Evolutionary conservation across 1,284 basidiomycete genomes (phyloP).

Genomic region (Prillingera fragicola): DNA sequence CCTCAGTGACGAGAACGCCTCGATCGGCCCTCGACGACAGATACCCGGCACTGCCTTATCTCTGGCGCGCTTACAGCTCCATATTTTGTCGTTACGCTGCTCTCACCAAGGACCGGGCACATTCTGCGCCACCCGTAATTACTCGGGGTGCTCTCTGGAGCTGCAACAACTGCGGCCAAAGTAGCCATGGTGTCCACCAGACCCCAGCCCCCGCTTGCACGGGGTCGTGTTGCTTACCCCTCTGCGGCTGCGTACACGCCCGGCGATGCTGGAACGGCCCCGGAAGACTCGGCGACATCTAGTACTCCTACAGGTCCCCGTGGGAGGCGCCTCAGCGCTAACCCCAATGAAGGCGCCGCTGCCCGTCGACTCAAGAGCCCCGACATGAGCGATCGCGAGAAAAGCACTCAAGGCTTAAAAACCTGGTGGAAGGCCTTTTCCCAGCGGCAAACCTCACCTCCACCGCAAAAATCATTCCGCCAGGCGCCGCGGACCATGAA

Average conservation of each 20-base stretch:
- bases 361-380: not conserved
- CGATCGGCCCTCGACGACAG: no score
- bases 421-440: constrained; percentile 74
- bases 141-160: no score
- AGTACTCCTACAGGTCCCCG: not conserved
- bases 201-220: constrained; percentile 34
- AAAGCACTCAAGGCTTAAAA: constrained; percentile 54
- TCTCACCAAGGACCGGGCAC: no score
- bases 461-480: constrained; percentile 4
- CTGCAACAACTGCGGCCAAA: no score
- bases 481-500: constrained; percentile 4
- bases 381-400: constrained; percentile 26
- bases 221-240: constrained; percentile 39
- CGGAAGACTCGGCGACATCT: constrained; percentile 13
- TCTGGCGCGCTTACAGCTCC: no score
- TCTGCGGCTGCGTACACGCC: constrained; percentile 33
- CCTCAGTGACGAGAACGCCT: no score
- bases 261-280: constrained; percentile 32
- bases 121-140: no score
- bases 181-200: constrained; percentile 42
- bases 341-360: not conserved
- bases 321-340: constrained; percentile 1
- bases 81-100: no score
- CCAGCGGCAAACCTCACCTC: not conserved
- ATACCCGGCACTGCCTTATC: no score